Conservation (phyloP, 1,139 yeast genomes). For the Saccharomyces hybrid region DNA sequence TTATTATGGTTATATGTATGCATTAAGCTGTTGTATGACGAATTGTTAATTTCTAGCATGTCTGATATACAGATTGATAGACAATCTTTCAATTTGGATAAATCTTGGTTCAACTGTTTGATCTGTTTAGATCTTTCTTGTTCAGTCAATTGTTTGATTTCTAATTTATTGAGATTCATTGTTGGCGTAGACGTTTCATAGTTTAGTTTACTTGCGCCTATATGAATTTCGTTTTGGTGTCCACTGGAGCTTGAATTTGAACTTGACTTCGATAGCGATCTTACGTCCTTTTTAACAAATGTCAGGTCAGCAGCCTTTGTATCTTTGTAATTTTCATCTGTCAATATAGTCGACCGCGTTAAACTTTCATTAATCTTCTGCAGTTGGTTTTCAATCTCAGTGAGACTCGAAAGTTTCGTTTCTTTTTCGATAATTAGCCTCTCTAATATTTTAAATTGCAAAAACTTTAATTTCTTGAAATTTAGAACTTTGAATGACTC, state of each 20-base stretch:
- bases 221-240: slow-evolving; percentile 1
- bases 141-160: slow-evolving; percentile 21
- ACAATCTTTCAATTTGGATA: slow-evolving; percentile 34
- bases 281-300: background rate
- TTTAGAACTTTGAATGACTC: slow-evolving; percentile 61
- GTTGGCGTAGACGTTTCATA: slow-evolving; percentile 9
- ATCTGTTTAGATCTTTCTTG: slow-evolving; percentile 31
- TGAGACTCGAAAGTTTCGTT: slow-evolving; percentile 22
- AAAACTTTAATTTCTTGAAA: slow-evolving; percentile 60
- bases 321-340: slow-evolving; percentile 24
- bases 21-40: slow-evolving; percentile 24
- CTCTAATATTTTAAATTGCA: slow-evolving; percentile 52
- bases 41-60: slow-evolving; percentile 30
- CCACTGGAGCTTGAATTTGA: background rate
- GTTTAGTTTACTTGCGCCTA: slow-evolving; percentile 11
- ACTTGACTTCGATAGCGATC: background rate
- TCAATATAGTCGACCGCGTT: slow-evolving; percentile 21
- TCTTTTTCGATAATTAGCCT: slow-evolving; percentile 32
- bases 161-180: slow-evolving; percentile 9
- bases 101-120: slow-evolving; percentile 27
- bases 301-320: slow-evolving; percentile 3
- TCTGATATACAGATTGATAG: slow-evolving; percentile 32
- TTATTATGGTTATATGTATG: slow-evolving; percentile 9
- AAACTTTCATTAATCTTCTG: slow-evolving; percentile 27
- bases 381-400: slow-evolving; percentile 31